These are phyloP conservation scores for Baorangia bicolor DNA, from an alignment of 768 basidiomycete genomes.

Conservation along the genomic window DNA sequence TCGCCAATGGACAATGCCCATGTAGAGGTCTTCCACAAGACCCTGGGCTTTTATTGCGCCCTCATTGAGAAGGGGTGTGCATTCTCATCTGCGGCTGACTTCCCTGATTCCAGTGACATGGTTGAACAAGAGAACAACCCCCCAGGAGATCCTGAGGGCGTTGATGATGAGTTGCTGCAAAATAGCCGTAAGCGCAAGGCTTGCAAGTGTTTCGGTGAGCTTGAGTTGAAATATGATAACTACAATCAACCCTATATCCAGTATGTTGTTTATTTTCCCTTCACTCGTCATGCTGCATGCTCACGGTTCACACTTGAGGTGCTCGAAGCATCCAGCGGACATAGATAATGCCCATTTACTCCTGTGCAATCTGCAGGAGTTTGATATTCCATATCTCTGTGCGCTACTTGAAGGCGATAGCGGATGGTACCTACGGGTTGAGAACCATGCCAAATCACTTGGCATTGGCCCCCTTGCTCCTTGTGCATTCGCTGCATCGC, in stretches of 20 bases:
- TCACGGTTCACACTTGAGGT: background rate
- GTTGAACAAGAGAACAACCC: background rate
- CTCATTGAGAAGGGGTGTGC: background rate
- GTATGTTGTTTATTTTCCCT: background rate
- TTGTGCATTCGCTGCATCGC: slow-evolving; percentile 16
- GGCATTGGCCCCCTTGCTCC: slow-evolving; percentile 24
- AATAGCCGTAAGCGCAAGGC: background rate
- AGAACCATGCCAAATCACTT: background rate
- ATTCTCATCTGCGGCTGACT: background rate
- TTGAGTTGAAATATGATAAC: background rate
- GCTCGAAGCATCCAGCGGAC: background rate
- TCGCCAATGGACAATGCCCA: background rate
- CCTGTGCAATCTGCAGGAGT: slow-evolving; percentile 19
- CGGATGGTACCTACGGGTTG: background rate
- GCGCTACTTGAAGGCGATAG: slow-evolving; percentile 15
- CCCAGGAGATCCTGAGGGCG: background rate
- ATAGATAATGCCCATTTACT: slow-evolving; percentile 13
- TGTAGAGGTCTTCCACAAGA: slow-evolving; percentile 1
- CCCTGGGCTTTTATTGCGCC: background rate
- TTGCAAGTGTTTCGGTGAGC: background rate
- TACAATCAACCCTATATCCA: background rate
- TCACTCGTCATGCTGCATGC: background rate
- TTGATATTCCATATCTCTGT: slow-evolving; percentile 13
- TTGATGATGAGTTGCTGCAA: background rate
- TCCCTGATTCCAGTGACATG: background rate